Percentiles rank a stretch among this genome's conserved stretches.
These are phyloP conservation scores for Pseudogymnoascus sp. DNA, from an alignment of 2,329 filamentous ascomycete species.

Conservation along the genomic window DNA sequence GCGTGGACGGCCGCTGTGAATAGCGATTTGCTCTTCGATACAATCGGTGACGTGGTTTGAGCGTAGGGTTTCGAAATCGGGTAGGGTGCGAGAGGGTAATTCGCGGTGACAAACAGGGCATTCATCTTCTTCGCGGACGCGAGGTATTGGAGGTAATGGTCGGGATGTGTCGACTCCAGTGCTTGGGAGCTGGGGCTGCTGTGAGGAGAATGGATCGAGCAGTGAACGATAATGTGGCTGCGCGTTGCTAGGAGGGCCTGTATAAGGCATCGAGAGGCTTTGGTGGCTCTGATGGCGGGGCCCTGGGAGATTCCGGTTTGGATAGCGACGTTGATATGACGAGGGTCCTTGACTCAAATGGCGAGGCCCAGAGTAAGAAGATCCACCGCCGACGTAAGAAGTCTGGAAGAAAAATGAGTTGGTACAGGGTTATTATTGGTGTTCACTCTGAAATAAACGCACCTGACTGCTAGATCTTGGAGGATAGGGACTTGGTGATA, in stretches of 20 bases:
- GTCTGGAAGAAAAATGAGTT: neutral
- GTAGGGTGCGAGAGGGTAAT: conserved; percentile 50
- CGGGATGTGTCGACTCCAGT: neutral
- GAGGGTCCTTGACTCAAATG: neutral
- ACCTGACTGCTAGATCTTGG: conserved; percentile 1
- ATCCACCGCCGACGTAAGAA: neutral
- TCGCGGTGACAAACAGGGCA: conserved; percentile 70
- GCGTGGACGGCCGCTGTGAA: conserved; percentile 11
- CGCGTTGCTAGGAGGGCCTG: neutral
- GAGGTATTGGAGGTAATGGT: conserved; percentile 25
- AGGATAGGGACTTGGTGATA: neutral
- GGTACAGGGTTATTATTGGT: neutral
- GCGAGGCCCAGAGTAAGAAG: neutral
- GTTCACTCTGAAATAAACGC: neutral
- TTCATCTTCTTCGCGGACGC: conserved; percentile 65
- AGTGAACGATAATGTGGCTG: conserved; percentile 16
- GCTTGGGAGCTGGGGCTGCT: neutral
- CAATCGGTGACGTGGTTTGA: conserved; percentile 53
- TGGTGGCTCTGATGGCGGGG: neutral
- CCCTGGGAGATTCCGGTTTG: neutral
- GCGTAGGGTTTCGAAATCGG: conserved; percentile 46
- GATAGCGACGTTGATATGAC: conserved; percentile 4
- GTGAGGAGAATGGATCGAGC: conserved; percentile 10
- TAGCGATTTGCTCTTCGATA: conserved; percentile 31
- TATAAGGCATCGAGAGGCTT: neutral